These are phyloP conservation scores for Fusarium decemcellulare DNA, from an alignment of 2,329 filamentous ascomycete species.

Conservation along the genomic window DNA sequence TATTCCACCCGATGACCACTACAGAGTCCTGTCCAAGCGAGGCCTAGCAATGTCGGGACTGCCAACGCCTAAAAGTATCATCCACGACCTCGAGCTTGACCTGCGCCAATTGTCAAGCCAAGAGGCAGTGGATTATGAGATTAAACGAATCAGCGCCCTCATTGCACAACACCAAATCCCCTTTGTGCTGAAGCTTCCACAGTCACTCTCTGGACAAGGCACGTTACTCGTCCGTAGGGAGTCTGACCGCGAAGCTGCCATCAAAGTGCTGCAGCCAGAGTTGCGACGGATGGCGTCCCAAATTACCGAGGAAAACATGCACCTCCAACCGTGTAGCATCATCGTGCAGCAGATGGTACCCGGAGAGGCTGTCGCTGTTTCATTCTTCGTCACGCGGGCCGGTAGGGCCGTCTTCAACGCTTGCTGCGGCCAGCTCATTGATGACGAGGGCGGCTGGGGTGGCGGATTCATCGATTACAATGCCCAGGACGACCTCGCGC, in stretches of 20 bases:
- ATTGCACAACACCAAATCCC: neutral
- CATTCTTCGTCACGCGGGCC: neutral
- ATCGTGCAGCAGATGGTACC: no score
- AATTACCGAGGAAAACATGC: no score
- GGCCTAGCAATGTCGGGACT: neutral
- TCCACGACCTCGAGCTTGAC: neutral
- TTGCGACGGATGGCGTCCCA: no score
- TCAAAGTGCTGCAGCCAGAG: no score
- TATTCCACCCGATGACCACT: neutral
- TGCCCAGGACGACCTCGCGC: neutral
- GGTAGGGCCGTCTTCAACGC: neutral
- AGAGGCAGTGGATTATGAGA: neutral
- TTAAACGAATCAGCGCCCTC: neutral
- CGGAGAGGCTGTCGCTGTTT: neutral
- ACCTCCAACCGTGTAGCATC: no score
- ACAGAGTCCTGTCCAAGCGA: neutral
- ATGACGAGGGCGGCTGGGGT: neutral
- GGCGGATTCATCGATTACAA: neutral
- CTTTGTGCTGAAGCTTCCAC: neutral
- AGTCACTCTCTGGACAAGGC: neutral
- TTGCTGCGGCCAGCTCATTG: neutral
- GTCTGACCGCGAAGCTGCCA: no score
- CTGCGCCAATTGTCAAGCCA: neutral
- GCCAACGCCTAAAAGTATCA: neutral
- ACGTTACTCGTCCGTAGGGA: neutral